These are phyloP conservation scores for Thielaviopsis ethacetica DNA, from an alignment of 2,329 filamentous ascomycete genomes.

Conservation along the genomic window DNA sequence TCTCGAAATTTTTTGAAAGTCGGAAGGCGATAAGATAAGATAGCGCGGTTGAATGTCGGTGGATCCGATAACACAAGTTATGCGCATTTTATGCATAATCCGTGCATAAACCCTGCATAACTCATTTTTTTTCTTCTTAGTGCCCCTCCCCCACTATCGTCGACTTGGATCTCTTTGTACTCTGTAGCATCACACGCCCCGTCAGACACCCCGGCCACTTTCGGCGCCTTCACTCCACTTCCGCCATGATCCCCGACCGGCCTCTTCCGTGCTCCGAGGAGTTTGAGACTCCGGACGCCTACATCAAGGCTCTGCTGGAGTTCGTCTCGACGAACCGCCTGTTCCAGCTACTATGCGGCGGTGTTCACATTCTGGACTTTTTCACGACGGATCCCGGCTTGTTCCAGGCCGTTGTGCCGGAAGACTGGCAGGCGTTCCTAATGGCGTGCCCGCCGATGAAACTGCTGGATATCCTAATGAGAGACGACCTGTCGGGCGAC, in stretches of 20 bases:
- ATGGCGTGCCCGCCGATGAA: slow-evolving; percentile 52
- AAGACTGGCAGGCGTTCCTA: slow-evolving; percentile 72
- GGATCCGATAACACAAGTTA: neutral
- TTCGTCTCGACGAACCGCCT: slow-evolving; percentile 61
- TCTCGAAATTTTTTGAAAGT: slow-evolving; percentile 8
- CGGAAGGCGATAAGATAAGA: slow-evolving; percentile 7
- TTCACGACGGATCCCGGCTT: slow-evolving; percentile 73
- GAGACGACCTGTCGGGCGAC: slow-evolving; percentile 46
- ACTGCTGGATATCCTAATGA: slow-evolving; percentile 65
- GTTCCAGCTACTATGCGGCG: slow-evolving; percentile 81
- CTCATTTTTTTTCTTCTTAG: neutral
- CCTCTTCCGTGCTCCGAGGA: slow-evolving; percentile 52
- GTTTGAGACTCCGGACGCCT: slow-evolving; percentile 58
- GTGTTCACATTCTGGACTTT: slow-evolving; percentile 95
- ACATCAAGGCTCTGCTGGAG: slow-evolving; percentile 59
- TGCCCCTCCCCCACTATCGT: slow-evolving; percentile 3
- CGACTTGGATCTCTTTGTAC: neutral
- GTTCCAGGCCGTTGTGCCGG: slow-evolving; percentile 59
- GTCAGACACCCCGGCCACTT: neutral
- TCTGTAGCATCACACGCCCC: neutral
- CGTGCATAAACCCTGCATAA: neutral
- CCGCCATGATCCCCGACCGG: slow-evolving; percentile 30
- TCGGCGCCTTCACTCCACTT: neutral
- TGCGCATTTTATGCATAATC: neutral
- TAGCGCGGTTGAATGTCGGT: neutral